Conservation (phyloP, 1,139 yeast species). For the Scheffersomyces quercinus region DNA sequence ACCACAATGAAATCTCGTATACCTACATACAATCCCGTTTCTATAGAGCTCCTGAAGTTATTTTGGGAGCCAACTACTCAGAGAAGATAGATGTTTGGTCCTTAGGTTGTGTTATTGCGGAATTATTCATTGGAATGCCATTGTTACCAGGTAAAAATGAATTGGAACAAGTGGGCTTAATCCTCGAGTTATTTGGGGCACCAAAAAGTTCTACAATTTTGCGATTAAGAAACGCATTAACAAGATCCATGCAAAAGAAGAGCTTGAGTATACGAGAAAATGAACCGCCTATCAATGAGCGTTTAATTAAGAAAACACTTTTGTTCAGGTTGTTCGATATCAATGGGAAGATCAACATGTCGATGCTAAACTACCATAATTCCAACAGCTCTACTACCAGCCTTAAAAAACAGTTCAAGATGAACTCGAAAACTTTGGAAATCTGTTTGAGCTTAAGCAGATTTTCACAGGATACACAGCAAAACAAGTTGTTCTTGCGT, state of each 20-base stretch:
- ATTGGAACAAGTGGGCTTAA: constrained; percentile 22
- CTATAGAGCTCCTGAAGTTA: constrained; percentile 77
- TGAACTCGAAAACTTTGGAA: constrained; percentile 39
- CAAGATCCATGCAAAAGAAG: constrained; percentile 6
- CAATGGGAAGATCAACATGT: constrained; percentile 37
- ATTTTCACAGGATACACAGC: constrained; percentile 16
- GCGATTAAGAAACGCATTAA: constrained; percentile 8
- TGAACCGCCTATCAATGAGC: constrained; percentile 10
- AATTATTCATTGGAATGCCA: constrained; percentile 22
- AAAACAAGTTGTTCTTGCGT: constrained; percentile 19
- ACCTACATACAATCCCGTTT: constrained; percentile 66
- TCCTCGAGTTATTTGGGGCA: constrained; percentile 22
- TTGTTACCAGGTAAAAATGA: constrained; percentile 25
- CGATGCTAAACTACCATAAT: constrained; percentile 24
- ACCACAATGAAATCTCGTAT: constrained; percentile 44
- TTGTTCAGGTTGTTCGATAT: constrained; percentile 38
- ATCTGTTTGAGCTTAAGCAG: constrained; percentile 39
- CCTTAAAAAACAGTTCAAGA: constrained; percentile 26
- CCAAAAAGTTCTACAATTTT: constrained; percentile 15
- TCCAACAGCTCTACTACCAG: constrained; percentile 17
- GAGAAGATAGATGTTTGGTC: constrained; percentile 41
- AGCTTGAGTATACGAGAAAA: constrained; percentile 4
- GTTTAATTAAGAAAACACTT: constrained; percentile 10
- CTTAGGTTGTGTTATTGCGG: constrained; percentile 25
- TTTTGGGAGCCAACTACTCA: constrained; percentile 74